Percentiles rank a stretch among this genome's conserved stretches.
Evolutionary conservation across 192 early-diverging fungal genomes (phyloP).

Genomic region (Rhizoclosmatium sp.): DNA sequence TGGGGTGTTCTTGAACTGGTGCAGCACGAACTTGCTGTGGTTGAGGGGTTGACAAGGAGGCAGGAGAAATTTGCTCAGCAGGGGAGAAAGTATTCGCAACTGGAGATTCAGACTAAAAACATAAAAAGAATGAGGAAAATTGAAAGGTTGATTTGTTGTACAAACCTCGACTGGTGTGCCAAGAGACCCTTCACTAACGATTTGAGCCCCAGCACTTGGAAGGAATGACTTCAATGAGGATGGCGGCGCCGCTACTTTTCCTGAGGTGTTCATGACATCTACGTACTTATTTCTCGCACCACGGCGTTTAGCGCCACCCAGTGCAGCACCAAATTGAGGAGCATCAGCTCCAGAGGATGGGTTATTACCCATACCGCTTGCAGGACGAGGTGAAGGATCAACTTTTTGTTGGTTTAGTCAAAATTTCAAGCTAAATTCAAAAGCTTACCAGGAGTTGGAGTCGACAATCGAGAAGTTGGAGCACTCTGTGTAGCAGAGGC

Average conservation of each 20-base stretch:
- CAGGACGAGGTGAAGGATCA: constrained; percentile 20
- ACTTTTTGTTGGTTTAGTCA: not conserved
- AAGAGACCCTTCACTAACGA: constrained; percentile 16
- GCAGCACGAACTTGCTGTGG: not conserved
- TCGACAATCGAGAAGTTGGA: constrained; percentile 26
- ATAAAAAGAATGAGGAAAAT: constrained; percentile 3
- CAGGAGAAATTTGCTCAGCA: not conserved
- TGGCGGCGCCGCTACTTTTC: not conserved
- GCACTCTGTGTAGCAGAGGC: constrained; percentile 33
- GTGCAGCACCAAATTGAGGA: not conserved
- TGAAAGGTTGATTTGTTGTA: not conserved
- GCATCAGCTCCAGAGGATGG: not conserved
- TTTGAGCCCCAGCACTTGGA: constrained; percentile 32
- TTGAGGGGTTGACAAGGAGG: not conserved
- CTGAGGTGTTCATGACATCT: constrained; percentile 57
- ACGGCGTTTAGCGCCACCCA: constrained; percentile 38
- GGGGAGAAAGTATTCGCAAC: not conserved
- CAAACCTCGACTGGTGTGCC: not conserved
- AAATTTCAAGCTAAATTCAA: constrained; percentile 4
- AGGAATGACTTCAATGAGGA: constrained; percentile 30
- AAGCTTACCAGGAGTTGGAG: constrained; percentile 31
- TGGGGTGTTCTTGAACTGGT: not conserved
- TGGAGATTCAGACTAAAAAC: not conserved
- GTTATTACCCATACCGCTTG: constrained; percentile 10
- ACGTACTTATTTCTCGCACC: constrained; percentile 58